phyloP scores from a whole-genome alignment of 2,329 filamentous ascomycete genomes.

The Hypomyces rosellus region DNA sequence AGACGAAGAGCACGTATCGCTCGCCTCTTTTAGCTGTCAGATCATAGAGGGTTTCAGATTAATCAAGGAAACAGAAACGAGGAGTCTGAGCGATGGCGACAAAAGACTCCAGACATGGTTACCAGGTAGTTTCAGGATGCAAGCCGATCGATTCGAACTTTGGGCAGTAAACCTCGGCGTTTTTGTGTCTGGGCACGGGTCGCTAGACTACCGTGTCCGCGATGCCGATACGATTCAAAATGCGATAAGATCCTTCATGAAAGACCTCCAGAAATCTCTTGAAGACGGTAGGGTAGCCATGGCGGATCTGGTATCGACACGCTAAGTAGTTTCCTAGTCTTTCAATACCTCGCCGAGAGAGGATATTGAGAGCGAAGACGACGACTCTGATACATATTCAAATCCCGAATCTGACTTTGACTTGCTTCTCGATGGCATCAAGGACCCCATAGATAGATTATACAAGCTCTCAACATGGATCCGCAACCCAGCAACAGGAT shows the following conservation, averaged over 20 bases:
- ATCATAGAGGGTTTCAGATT: too few species aligned
- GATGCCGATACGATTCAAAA: too few species aligned
- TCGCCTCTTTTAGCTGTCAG: too few species aligned
- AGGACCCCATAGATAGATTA: constrained; percentile 6
- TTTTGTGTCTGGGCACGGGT: not conserved
- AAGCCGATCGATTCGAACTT: constrained; percentile 7
- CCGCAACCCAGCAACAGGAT: constrained; percentile 4
- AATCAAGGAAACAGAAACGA: too few species aligned
- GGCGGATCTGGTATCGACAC: too few species aligned
- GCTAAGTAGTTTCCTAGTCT: not conserved
- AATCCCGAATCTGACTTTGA: constrained; percentile 3
- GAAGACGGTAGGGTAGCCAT: not conserved
- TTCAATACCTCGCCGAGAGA: constrained; percentile 2
- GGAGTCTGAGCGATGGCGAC: too few species aligned
- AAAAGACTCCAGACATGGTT: not conserved
- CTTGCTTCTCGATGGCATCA: constrained; percentile 1
- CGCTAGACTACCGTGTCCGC: too few species aligned
- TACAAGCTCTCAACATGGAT: constrained; percentile 9
- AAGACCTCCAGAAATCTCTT: not conserved
- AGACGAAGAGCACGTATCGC: too few species aligned
- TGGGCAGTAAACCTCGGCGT: constrained; percentile 10
- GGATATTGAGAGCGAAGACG: not conserved
- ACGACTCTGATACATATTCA: not conserved
- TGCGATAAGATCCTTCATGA: too few species aligned
- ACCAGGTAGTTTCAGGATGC: not conserved